A percentile compares a stretch with the other conserved stretches of the same genome.
Evolutionary conservation across 1,139 yeast species (phyloP).

Genomic region (Debaryomycetaceae sp.): DNA sequence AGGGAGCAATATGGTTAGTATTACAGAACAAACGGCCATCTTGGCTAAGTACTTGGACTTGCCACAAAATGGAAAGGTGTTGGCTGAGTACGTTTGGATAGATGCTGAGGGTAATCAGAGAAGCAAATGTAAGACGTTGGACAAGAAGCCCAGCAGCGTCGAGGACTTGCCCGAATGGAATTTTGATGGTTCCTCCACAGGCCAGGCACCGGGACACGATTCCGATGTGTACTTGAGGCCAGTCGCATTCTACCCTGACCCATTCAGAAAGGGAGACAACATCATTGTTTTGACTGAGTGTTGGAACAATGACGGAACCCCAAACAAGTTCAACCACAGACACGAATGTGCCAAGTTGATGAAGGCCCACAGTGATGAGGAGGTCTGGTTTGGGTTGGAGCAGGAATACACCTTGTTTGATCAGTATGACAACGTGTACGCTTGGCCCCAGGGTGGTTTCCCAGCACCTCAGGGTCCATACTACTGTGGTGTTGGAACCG

Average conservation of each 20-base stretch:
- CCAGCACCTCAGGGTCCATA: constrained; percentile 99
- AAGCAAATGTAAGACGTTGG: constrained; percentile 88
- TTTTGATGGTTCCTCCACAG: constrained; percentile 98
- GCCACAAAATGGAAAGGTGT: constrained; percentile 79
- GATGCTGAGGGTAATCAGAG: constrained; percentile 91
- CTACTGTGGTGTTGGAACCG: constrained; percentile 99
- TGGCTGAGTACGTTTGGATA: constrained; percentile 98
- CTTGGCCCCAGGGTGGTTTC: constrained; percentile 99
- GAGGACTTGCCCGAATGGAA: constrained; percentile 98
- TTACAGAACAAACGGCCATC: constrained; percentile 69
- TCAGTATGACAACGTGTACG: constrained; percentile 84
- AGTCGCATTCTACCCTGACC: constrained; percentile 90
- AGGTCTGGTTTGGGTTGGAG: constrained; percentile 97
- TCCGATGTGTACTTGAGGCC: constrained; percentile 95
- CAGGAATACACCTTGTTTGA: constrained; percentile 98
- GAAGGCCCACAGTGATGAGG: constrained; percentile 84
- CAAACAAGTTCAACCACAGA: constrained; percentile 97
- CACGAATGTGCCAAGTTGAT: constrained; percentile 95
- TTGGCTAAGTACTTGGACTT: constrained; percentile 79
- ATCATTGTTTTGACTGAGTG: constrained; percentile 92
- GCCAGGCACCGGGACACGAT: constrained; percentile 98
- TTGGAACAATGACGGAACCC: constrained; percentile 98
- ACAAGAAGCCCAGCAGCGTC: constrained; percentile 62
- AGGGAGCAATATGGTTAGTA: constrained; percentile 6
- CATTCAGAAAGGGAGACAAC: constrained; percentile 97